phyloP scores from a whole-genome alignment of 2,329 filamentous ascomycete species.

The Botrytis aclada region DNA sequence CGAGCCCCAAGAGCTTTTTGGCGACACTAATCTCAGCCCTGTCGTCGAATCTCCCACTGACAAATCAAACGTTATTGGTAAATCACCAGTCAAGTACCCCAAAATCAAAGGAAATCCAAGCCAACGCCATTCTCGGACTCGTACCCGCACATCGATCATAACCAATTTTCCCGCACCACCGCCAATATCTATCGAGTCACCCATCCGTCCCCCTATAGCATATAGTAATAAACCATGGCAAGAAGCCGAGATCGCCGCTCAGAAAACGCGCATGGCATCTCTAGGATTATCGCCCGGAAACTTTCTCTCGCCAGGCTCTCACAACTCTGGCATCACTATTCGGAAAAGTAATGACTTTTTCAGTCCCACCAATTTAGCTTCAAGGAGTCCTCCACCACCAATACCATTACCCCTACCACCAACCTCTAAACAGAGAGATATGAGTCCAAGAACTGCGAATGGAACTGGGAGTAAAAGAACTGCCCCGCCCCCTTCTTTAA shows the following conservation, averaged over 20 bases:
- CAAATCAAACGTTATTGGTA: conserved; percentile 23
- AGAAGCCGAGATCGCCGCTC: conserved; percentile 30
- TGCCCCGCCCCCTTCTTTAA: conserved; percentile 2
- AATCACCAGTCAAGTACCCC: conserved; percentile 31
- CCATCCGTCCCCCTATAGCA: not conserved
- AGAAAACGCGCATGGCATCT: conserved; percentile 18
- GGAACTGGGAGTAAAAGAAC: not conserved
- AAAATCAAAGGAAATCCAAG: conserved; percentile 26
- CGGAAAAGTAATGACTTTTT: conserved; percentile 16
- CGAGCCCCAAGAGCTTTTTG: conserved; percentile 13
- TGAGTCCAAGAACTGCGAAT: not conserved
- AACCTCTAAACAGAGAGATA: conserved; percentile 29
- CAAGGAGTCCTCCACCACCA: conserved; percentile 38
- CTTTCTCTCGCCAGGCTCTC: not conserved
- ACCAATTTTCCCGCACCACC: conserved; percentile 25
- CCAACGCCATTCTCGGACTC: conserved; percentile 16
- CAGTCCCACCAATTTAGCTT: conserved; percentile 21
- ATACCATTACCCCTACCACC: conserved; percentile 44
- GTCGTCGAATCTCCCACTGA: conserved; percentile 35
- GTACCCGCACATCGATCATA: conserved; percentile 1
- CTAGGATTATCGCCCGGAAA: conserved; percentile 15
- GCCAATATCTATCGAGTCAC: conserved; percentile 25
- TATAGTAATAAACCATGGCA: conserved; percentile 27
- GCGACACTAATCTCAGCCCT: conserved; percentile 31
- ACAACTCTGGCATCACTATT: conserved; percentile 4